Evolutionary conservation across 75 land plant species (phyloP).

Genomic region (Selaginella moellendorffii): DNA sequence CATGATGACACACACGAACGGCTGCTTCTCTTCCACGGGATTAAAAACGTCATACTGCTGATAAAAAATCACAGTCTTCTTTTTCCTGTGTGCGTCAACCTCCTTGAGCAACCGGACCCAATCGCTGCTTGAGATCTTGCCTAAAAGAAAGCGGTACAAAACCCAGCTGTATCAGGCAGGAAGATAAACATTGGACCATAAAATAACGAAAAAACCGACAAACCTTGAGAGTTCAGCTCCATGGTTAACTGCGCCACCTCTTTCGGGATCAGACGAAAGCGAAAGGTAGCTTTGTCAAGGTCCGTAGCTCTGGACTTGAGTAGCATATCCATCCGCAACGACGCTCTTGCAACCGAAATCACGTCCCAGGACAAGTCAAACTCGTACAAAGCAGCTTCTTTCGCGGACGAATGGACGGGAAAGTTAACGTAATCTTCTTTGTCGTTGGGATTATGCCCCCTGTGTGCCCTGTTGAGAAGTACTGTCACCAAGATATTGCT

Average conservation of each 20-base stretch:
- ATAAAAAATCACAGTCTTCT: not conserved
- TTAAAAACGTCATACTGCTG: not conserved
- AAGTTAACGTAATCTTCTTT: not conserved
- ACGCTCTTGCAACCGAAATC: not conserved
- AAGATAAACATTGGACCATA: too few species aligned
- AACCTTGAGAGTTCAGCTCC: not conserved
- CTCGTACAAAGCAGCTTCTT: not conserved
- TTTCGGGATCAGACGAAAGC: not conserved
- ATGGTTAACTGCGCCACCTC: not conserved
- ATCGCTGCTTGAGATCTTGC: not conserved
- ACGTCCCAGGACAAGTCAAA: not conserved
- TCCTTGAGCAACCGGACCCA: not conserved
- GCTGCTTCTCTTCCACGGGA: conserved; percentile 2
- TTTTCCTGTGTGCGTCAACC: not conserved
- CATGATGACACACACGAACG: not conserved
- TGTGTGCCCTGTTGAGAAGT: not conserved
- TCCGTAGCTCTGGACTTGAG: not conserved
- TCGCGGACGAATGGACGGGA: not conserved
- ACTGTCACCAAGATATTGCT: not conserved
- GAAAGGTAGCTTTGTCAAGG: not conserved
- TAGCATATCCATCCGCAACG: not conserved
- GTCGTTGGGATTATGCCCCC: not conserved
- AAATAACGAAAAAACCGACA: too few species aligned
- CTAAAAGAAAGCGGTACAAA: not conserved
- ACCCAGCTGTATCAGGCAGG: too few species aligned